Percentiles rank a stretch among this genome's conserved stretches.
Conservation (phyloP, 148 eudicot genomes). For the Chenopodium suecicum region DNA sequence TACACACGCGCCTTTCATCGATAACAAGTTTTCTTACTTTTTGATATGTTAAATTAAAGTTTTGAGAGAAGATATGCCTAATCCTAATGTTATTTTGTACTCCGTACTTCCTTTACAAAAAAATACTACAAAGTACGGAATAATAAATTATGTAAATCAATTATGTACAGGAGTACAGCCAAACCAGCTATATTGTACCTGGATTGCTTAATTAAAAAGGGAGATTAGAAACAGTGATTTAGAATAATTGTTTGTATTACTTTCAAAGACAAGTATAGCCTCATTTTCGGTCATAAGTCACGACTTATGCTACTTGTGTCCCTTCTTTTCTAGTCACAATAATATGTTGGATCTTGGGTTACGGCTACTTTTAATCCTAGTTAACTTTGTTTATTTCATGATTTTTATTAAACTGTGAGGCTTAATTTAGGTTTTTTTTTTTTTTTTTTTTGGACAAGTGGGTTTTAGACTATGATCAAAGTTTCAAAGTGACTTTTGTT, state of each 20-base stretch:
- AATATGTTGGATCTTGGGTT: background rate
- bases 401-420: background rate
- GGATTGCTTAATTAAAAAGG: background rate
- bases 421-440: too few relatives aligned
- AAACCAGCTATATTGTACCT: background rate
- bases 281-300: slow-evolving; percentile 3
- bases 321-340: slow-evolving; percentile 17
- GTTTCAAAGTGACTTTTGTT: background rate
- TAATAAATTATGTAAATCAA: background rate
- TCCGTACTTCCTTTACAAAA: too few relatives aligned
- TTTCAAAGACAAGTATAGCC: slow-evolving; percentile 2
- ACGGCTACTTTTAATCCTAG: background rate
- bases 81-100: too few relatives aligned
- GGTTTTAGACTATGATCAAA: background rate
- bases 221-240: background rate
- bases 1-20: too few relatives aligned
- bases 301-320: slow-evolving; percentile 3
- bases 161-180: background rate
- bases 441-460: background rate
- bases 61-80: too few relatives aligned
- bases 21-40: too few relatives aligned
- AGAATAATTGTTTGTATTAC: background rate
- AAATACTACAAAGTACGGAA: too few relatives aligned
- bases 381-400: too few relatives aligned
- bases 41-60: too few relatives aligned